Base-by-base conservation (phyloP, 352 stramenopile genomes). In the Plasmopara viticola region DNA sequence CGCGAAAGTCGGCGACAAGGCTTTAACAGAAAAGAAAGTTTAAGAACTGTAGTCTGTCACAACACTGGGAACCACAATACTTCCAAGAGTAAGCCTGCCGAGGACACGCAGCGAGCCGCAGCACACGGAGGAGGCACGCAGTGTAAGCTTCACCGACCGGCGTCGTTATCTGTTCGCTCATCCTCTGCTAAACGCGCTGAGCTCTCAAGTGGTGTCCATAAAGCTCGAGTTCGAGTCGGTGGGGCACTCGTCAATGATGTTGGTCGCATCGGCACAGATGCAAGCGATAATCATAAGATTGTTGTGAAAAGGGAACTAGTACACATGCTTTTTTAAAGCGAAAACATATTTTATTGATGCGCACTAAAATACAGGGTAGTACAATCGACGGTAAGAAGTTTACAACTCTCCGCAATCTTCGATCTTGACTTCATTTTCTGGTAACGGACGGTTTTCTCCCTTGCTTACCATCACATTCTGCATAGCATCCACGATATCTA, bases 401-500 rank as follows among this genome's bases (percentile, higher is more conserved):
- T 49, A 40, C 44, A 49, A 60, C 53, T 86, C 66, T 5, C 79
- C 79, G 12, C 79, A 90, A 58, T 83, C 68, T n/a, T 76, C 63
- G 25, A 90, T 78, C 45, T 63, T 56, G 34, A 90, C 72, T 53
- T 84, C 70, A 50, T 84, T 84, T 28, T 77, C 62, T 2, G 66
- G 28, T n/a, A 79, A 54, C 13, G 79, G 79, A 5, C 62, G 51
- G 48, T 67, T 76, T 56, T 80, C 84, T 43, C 60, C 58, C 20
- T 65, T 59, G 46, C 67, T 70, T 25, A 87, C 76, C 31, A 84
- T 58, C 6, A 87, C 76, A 34, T 67, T 71, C 48, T 87, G 76
- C 66, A 90, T 86, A 15, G 61, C 51, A 53, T 87, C 74, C 14
- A 90, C 77, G 10, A 90, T 62, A n/a, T 84, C 72, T 29, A 87